Evolutionary conservation across 163 green algal genomes (phyloP), one percentile per base, ranked within the genome.

Genomic region (Volvox carteri): DNA sequence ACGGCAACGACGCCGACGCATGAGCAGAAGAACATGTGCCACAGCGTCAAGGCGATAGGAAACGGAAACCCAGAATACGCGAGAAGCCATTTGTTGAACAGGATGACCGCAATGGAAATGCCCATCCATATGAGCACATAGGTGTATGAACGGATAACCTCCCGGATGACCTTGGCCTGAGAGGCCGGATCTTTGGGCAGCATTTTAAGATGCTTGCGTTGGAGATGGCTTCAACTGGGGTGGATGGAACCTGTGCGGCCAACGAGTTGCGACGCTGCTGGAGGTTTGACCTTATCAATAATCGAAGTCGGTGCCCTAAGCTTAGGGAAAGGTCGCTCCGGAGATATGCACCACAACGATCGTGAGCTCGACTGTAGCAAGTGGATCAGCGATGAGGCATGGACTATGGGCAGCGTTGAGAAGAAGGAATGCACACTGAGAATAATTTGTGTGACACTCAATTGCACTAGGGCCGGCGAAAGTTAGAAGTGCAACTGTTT

Each of bases 61-160:
- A 96, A 98, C 0, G 95, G 95, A 89, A 98, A 98, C 54, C 95
- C 94, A 14, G 85, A 95, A 90, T 95, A 97, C 4, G 96, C 96
- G 1, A 98, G 92, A 1, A 98, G 92, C 95, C 95, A 98, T 91
- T 98, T 98, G 93, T 98, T 98, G 94, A 97, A 98, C 28, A 98
- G 77, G 70, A 98, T 98, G 52, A 98, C 96, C 4, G 90, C 86
- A 33, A 94, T 94, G 78, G 86, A 95, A 58, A 98, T 90, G 65
- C 46, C 75, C 92, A 98, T 98, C 96, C 96, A 98, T 70, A 97
- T 85, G 46, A 92, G 54, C 37, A 98, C 96, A 74, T 97, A 98
- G 25, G 80, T 91, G 86, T 97, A 97, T 18, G 92, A 91, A 18
- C 60, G 58, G 52, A 94, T 85, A 12, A 94, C 91, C 86, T 95